A percentile compares a stretch with the other conserved stretches of the same genome.
Conservation (phyloP, 495 filamentous ascomycete species). For the Peziza echinospora region DNA sequence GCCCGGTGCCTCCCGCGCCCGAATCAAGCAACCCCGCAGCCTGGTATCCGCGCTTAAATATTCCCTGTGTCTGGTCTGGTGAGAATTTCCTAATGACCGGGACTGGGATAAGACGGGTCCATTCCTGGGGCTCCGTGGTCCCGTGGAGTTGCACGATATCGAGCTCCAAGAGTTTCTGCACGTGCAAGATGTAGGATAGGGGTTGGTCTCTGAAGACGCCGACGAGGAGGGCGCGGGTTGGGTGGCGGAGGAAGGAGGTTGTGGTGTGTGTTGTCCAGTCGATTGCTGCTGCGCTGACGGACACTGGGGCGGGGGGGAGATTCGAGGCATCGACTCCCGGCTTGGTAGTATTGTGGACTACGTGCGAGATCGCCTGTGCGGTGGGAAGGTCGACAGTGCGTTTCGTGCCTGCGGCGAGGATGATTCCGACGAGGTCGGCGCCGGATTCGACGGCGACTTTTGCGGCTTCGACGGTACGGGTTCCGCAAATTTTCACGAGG, state of each 20-base stretch:
- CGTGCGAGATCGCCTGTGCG: slow-evolving; percentile 57
- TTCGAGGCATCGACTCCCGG: slow-evolving; percentile 6
- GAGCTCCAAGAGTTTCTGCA: slow-evolving; percentile 54
- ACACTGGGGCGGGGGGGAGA: not conserved
- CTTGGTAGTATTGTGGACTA: slow-evolving; percentile 37
- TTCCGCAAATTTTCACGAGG: slow-evolving; percentile 94
- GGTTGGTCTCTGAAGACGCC: slow-evolving; percentile 90
- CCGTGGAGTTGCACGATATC: slow-evolving; percentile 89
- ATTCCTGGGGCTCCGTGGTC: slow-evolving; percentile 74
- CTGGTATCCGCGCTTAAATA: slow-evolving; percentile 61
- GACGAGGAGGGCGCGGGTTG: slow-evolving; percentile 53
- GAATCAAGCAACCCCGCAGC: slow-evolving; percentile 66
- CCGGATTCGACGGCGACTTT: slow-evolving; percentile 62
- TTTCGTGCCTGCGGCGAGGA: slow-evolving; percentile 59
- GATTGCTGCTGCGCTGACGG: slow-evolving; percentile 19
- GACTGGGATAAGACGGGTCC: slow-evolving; percentile 66
- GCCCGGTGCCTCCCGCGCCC: slow-evolving; percentile 58
- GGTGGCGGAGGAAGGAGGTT: slow-evolving; percentile 27
- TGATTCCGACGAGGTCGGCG: slow-evolving; percentile 83
- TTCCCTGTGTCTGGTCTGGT: slow-evolving; percentile 38
- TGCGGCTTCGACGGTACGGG: slow-evolving; percentile 61
- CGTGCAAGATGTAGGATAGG: slow-evolving; percentile 50
- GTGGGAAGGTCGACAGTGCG: slow-evolving; percentile 55
- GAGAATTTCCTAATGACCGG: slow-evolving; percentile 73
- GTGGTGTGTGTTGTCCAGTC: slow-evolving; percentile 42